These are phyloP conservation scores for Panus rudis DNA, from an alignment of 768 basidiomycete genomes.

Conservation along the genomic window DNA sequence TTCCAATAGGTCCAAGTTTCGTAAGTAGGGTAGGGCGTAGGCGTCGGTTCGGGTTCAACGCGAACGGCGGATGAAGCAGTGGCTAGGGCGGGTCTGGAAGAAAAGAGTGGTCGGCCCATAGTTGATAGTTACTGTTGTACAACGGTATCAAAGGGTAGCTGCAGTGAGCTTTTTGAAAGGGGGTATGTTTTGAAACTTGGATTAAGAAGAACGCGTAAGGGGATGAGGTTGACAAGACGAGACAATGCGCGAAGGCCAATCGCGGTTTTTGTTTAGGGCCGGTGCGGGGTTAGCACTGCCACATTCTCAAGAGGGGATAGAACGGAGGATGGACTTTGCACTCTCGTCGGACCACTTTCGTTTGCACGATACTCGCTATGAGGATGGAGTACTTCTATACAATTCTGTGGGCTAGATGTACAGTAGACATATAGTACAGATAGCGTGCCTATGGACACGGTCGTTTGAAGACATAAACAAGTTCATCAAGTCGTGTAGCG, in stretches of 20 bases:
- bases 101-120: conserved; percentile 17
- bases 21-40: conserved; percentile 22
- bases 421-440: too few species aligned
- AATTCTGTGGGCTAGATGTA: too few species aligned
- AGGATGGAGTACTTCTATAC: too few species aligned
- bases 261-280: conserved; percentile 2
- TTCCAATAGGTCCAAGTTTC: conserved; percentile 61
- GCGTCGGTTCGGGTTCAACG: conserved; percentile 5
- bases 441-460: too few species aligned
- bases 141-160: conserved; percentile 9
- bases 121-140: conserved; percentile 5
- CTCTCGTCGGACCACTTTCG: too few species aligned
- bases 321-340: too few species aligned
- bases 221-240: too few species aligned
- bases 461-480: too few species aligned
- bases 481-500: conserved; percentile 55
- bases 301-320: neutral
- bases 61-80: conserved; percentile 7
- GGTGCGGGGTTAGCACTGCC: neutral
- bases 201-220: too few species aligned
- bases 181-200: too few species aligned
- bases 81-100: conserved; percentile 5
- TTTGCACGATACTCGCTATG: too few species aligned
- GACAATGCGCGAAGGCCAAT: neutral
- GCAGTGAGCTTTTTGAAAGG: conserved; percentile 12